Evolutionary conservation across 2,329 filamentous ascomycete species (phyloP), one percentile per base, ranked within the genome.

Genomic region (Fusarium lateritium): DNA sequence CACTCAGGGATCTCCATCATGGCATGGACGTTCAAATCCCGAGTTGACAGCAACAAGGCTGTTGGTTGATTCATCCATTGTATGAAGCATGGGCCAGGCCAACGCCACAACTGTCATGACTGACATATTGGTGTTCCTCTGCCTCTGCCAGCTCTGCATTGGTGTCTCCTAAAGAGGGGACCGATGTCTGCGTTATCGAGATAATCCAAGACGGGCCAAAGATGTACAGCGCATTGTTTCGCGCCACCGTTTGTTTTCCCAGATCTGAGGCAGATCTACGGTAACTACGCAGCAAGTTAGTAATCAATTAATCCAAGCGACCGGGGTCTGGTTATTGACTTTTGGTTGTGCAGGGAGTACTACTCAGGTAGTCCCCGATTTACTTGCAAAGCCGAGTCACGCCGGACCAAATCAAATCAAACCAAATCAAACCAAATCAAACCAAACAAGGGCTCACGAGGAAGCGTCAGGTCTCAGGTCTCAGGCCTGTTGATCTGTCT

Each of bases 21-120:
- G 45, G 26, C 34, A 47, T 66, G 22, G 19, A 39, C 31, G 31
- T 34, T 47, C 13, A 49, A 58, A 44, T 59, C 24, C 43, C 22
- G 36, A 28, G 24, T 47, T 51, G 46, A 58, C 39, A 53, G 52
- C 54, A 52, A 34, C 31, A 39, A 50, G 44, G 33, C 56, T 24
- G 28, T 49, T 43, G 53, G 28, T 49, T 43, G 53, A 68, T 69
- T 69, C 52, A 50, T 38, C 28, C 34, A 53, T 46, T 43, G 51
- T 22, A 65, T 51, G 33, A 38, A 43, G 24, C 62, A 39, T 51
- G 46, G 60, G 36, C 50, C 50, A 63, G 38, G 44, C 58, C 17
- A 57, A 56, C 59, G 67, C 70, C 68, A 73, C 70, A 73, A 71
- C 70, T 73, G 67, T 59, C 57, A 62, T 56, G 62, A 50, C 53